Evolutionary conservation across 179 eudicot species (phyloP), one percentile per base, ranked within the genome.

Genomic region (Gypsophila paniculata): DNA sequence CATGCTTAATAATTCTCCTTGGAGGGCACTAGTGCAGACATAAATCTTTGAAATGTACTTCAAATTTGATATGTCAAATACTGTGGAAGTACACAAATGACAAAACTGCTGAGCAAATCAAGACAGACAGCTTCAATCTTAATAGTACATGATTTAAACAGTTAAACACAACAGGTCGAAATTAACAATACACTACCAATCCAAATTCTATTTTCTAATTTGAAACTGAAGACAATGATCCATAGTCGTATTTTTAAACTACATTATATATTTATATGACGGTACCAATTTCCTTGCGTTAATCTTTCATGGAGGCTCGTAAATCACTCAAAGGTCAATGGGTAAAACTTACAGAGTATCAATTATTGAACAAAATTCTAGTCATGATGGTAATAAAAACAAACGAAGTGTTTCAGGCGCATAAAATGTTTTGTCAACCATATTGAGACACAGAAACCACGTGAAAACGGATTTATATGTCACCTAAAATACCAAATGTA

Each of bases 11-110:
- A 10, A 38, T 21, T 19, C 34, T 65, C 29, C 53, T 19, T 65
- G 8, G 53, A 65, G 51, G 69, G 69, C 69, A 29, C 34, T 29
- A 4, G 34, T 29, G 4, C 34, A 65, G 69, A 65, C 69, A 65
- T 1, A 42, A 63, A 25, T 38, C 38, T 6, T 18, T n/a, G 21
- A n/a, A 18, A 34, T 18, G 49, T 38, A 63, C 67, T 63, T 61
- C 36, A 18, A 18, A 36, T 36, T 63, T 19, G 22, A 65, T 51
- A 42, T 21, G 54, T 21, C 54, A 44, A 12, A 46, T n/a, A 23
- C 38, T 12, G 23, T 18, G 26, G 19, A 62, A 34, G 66, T 36
- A 65, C 69, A 42, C 53, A 65, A 19, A 21, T 54, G 52, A 46
- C 52, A 46, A 65, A 21, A 65, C 29, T 36, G 36, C 32, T 19